Evolutionary conservation across 2,329 filamentous ascomycete species (phyloP), one percentile per base, ranked within the genome.

Genomic region (Talaromyces sp.): DNA sequence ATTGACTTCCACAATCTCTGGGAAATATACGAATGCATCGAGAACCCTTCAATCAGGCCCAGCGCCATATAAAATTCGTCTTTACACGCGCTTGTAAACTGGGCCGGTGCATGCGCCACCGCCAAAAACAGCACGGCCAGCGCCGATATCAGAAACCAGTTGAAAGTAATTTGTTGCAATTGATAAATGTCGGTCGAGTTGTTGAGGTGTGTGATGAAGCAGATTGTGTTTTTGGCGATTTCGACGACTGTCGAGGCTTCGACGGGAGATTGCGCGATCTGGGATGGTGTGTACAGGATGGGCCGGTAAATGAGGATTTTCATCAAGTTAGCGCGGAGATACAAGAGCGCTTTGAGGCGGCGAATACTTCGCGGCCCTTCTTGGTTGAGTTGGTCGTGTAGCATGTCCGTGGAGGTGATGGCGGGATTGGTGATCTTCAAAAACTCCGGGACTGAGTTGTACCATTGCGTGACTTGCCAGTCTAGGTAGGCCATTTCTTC

Each of bases 271-370:
- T 88, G 84, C 78, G 89, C 85, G 69, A 96, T 96, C 69, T 88
- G 92, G 8, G 86, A 89, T 2, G 89, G 88, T 35, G 88, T 93
- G 73, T 96, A 91, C 8, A 97, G 78, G 1, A 96, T 87, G 0
- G 92, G 92, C 0, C 92, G 91, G 75, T 96, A 91, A 50, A 97
- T 89, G 73, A 92, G 87, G 67, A 93, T 93, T 5, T 92, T 88
- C 77, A 96, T 90, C 78, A 96, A 91, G 69, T 96, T 96, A 1
- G 90, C 84, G n/a, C 93, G 86, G 5, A 96, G 81, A 71, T 95
- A 93, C 11, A 95, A 90, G 74, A 95, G 86, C 28, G 96, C 88
- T 63, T 90, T 89, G 9, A 96, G 81, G 1, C 93, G 87, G 66
- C 88, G 87, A 4, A 88, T 77, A 64, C 86, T 87, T 67, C 90